Evolutionary conservation across 345 rosid species (phyloP).

Genomic region (Sonneratia alba): DNA sequence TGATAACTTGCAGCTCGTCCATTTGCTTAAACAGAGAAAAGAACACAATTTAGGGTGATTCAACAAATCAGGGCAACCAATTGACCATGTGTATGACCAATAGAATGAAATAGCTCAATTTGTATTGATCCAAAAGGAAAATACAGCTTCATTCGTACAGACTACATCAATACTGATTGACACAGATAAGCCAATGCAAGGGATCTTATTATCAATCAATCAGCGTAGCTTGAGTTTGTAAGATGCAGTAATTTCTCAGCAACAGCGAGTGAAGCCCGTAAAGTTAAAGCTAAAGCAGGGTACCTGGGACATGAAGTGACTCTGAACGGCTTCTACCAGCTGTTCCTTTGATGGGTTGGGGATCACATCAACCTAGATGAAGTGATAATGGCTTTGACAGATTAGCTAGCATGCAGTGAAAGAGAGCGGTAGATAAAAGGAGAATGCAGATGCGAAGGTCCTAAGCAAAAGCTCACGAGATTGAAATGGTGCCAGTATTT

Average conservation of each 20-base stretch:
- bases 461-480: slow-evolving; percentile 49
- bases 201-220: not conserved
- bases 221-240: not conserved
- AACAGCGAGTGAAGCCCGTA: not conserved
- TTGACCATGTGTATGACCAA: no score
- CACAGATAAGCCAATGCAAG: no score
- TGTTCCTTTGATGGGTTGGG: slow-evolving; percentile 92
- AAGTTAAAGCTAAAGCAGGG: not conserved
- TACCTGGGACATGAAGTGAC: slow-evolving; percentile 97
- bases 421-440: not conserved
- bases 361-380: slow-evolving; percentile 59
- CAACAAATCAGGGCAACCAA: not conserved
- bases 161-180: no score
- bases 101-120: no score
- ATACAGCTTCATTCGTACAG: no score
- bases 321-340: slow-evolving; percentile 70
- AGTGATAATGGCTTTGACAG: not conserved
- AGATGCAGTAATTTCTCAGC: not conserved
- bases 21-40: slow-evolving; percentile 42
- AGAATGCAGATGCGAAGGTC: not conserved
- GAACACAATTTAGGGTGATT: not conserved
- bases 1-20: slow-evolving; percentile 95
- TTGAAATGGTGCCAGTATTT: slow-evolving; percentile 89
- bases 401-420: not conserved
- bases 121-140: no score